Evolutionary conservation across 768 basidiomycete genomes (phyloP), one percentile per base, ranked within the genome.

Genomic region (Sporobolomyces pararoseus): DNA sequence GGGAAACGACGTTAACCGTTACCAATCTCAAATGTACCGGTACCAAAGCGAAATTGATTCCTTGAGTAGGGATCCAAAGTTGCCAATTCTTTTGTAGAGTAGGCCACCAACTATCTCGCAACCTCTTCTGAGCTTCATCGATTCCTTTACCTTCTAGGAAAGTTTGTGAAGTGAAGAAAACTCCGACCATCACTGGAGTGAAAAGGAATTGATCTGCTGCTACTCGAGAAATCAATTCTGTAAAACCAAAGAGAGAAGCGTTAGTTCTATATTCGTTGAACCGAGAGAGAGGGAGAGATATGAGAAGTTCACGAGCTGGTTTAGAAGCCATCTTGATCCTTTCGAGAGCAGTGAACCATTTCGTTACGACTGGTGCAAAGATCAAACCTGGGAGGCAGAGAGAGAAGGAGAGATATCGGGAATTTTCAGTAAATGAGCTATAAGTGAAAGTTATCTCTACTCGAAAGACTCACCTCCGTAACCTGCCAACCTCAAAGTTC

Each of bases 321-420:
- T 58, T 58, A 13, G 63, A 69, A 50, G 71, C 65, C 77, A 91
- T 89, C 71, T 86, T 85, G 71, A 92, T 82, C 10, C 86, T 80
- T 75, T 89, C 86, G 63, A 93, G 83, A 68, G 87, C 80, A 60
- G 84, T 81, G 75, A 89, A 90, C 91, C 91, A 94, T 68, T 85
- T 88, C 2, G 90, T 89, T 78, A 93, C 82, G 19, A 84, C 82
- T 5, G 92, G 90, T 3, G 89, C 91, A 79, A 94, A 91, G 63
- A 94, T 79, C 9, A 67, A 66, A 85, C 89, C 90, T 79, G 90
- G 89, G 76, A 89, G 91, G 76, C 32, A 19, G 54, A 19, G 21
- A 5, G 54, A 39, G 25, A 57, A 17, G n/a, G n/a, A n/a, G n/a
- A n/a, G n/a, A n/a, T n/a, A n/a, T n/a, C n/a, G n/a, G 9, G 10